A percentile compares a stretch with the other conserved stretches of the same genome.
These are phyloP conservation scores for Hamigera avellanea DNA, from an alignment of 495 filamentous ascomycete species.

Conservation along the genomic window DNA sequence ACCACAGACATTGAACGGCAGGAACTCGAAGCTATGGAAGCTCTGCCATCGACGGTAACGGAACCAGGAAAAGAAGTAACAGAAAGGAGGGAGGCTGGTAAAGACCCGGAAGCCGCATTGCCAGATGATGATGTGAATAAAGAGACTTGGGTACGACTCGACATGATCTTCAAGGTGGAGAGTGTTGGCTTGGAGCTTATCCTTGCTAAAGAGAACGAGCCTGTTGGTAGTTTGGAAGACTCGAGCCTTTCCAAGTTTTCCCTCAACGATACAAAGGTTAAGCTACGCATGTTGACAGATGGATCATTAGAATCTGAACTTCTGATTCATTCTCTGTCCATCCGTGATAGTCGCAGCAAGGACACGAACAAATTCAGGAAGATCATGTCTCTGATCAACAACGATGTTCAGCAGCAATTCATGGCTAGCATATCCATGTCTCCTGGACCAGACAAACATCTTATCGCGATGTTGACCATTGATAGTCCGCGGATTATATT, in stretches of 20 bases:
- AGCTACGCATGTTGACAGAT: conserved; percentile 90
- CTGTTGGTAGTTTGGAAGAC: conserved; percentile 63
- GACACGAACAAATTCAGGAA: conserved; percentile 94
- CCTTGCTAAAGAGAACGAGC: conserved; percentile 57
- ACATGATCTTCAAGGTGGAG: conserved; percentile 82
- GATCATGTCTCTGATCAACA: conserved; percentile 95
- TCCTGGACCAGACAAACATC: conserved; percentile 65
- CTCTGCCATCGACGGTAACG: conserved; percentile 46
- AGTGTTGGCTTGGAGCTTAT: conserved; percentile 83
- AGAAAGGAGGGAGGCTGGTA: conserved; percentile 39
- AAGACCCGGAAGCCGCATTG: conserved; percentile 12
- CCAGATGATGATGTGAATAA: conserved; percentile 52
- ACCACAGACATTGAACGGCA: conserved; percentile 60
- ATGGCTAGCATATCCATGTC: conserved; percentile 96
- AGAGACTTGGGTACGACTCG: conserved; percentile 83
- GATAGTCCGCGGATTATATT: conserved; percentile 93
- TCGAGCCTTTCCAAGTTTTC: conserved; percentile 89
- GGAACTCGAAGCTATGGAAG: conserved; percentile 50
- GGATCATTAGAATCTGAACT: conserved; percentile 88
- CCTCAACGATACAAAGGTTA: conserved; percentile 80
- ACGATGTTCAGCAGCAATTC: conserved; percentile 84
- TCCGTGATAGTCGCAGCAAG: conserved; percentile 72
- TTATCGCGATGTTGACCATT: conserved; percentile 88
- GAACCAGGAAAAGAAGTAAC: conserved; percentile 33
- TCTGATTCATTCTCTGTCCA: conserved; percentile 87